Conservation (phyloP, 306 rosid species). For the Castanospermum australe region DNA sequence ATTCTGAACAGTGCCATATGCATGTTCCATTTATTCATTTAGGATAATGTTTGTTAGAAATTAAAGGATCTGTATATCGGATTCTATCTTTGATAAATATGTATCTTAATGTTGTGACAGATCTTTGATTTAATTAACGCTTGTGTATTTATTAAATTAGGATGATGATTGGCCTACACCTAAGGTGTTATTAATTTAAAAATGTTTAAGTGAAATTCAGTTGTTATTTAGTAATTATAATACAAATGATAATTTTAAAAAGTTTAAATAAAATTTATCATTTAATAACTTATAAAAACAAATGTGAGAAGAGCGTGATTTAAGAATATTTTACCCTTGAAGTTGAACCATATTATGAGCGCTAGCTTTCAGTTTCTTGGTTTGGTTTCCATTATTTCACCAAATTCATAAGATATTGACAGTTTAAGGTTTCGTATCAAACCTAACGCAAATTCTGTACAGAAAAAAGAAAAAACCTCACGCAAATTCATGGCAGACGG, state of each 20-base stretch:
- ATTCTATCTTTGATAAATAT: background rate
- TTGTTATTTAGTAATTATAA: background rate
- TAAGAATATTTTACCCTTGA: background rate
- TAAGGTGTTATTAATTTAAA: background rate
- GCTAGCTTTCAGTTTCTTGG: conserved; percentile 2
- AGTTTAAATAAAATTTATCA: background rate
- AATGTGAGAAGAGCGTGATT: background rate
- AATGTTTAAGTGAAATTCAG: background rate
- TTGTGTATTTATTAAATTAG: background rate
- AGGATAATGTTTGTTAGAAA: conserved; percentile 7
- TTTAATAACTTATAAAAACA: background rate
- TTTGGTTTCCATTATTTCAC: conserved; percentile 7
- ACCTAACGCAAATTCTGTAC: conserved; percentile 9
- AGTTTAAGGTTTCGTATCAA: background rate
- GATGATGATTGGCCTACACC: background rate
- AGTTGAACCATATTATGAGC: background rate
- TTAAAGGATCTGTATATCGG: background rate
- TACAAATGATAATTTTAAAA: background rate
- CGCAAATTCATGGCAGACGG: background rate
- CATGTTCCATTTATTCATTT: background rate
- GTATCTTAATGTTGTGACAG: background rate
- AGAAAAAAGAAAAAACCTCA: too few relatives aligned
- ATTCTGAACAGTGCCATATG: background rate
- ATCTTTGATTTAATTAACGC: background rate
- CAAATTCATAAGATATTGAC: conserved; percentile 18